These are phyloP conservation scores for Hyphodiscus sp. DNA, from an alignment of 2,329 filamentous ascomycete species.

Conservation along the genomic window DNA sequence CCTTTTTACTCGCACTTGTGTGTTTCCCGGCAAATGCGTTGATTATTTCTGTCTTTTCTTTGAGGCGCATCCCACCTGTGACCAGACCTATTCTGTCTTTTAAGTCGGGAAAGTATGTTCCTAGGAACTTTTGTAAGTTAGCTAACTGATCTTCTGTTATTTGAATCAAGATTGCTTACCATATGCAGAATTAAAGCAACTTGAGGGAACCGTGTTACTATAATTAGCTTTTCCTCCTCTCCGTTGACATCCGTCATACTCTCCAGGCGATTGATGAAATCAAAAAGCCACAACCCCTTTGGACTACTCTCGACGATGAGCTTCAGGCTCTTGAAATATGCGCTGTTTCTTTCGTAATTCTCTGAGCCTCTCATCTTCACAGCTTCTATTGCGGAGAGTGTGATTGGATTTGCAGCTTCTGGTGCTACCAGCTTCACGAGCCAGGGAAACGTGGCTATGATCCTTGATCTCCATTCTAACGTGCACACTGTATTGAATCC, in stretches of 20 bases:
- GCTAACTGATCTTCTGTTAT: no score
- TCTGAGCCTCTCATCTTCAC: neutral
- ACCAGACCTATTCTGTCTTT: neutral
- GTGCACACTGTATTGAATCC: slow-evolving; percentile 2
- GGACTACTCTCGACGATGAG: slow-evolving; percentile 13
- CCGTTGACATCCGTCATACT: slow-evolving; percentile 2
- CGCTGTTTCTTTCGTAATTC: slow-evolving; percentile 1
- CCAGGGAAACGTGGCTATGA: slow-evolving; percentile 16
- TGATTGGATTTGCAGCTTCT: neutral
- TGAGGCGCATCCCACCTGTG: slow-evolving; percentile 1
- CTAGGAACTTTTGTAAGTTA: slow-evolving; percentile 7
- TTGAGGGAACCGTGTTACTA: slow-evolving; percentile 13
- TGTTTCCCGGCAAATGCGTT: slow-evolving; percentile 11
- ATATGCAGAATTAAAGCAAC: slow-evolving; percentile 17
- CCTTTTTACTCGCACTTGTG: neutral
- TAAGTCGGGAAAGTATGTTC: slow-evolving; percentile 1
- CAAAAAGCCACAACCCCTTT: slow-evolving; percentile 14
- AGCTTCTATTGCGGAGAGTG: slow-evolving; percentile 10
- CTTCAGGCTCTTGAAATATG: slow-evolving; percentile 7
- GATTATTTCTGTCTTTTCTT: slow-evolving; percentile 1
- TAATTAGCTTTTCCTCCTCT: slow-evolving; percentile 14
- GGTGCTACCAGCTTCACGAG: slow-evolving; percentile 5
- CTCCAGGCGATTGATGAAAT: slow-evolving; percentile 7
- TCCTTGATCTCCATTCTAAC: slow-evolving; percentile 3
- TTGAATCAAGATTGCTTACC: neutral